Evolutionary conservation across 345 rosid species (phyloP).

Genomic region (Cardamine chenopodiifolia): DNA sequence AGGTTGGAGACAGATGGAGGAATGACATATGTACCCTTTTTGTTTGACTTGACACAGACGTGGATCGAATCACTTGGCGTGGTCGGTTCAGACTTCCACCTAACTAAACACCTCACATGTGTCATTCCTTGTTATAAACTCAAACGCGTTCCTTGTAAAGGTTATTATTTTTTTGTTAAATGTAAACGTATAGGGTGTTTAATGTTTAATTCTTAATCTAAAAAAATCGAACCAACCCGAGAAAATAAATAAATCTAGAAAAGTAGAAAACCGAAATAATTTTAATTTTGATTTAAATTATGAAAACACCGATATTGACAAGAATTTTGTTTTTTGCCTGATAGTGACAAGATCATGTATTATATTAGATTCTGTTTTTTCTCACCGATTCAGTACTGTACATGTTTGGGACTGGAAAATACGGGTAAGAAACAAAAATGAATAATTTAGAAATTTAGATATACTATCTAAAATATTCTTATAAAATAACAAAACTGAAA

Average conservation of each 20-base stretch:
- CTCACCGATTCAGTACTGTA: too few species aligned
- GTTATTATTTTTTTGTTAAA: too few species aligned
- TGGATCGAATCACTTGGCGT: constrained; percentile 10
- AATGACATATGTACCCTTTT: constrained; percentile 31
- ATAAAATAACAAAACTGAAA: too few species aligned
- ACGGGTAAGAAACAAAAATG: too few species aligned
- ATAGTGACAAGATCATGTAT: background rate
- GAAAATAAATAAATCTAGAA: too few species aligned
- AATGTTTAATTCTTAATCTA: background rate
- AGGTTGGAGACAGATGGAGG: background rate
- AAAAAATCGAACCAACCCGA: background rate
- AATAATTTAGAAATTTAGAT: too few species aligned
- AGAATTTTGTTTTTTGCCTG: too few species aligned
- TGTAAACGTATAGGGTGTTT: background rate
- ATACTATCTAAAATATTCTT: too few species aligned
- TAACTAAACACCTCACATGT: constrained; percentile 12
- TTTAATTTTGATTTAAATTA: too few species aligned
- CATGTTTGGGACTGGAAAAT: too few species aligned
- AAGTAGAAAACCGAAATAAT: too few species aligned
- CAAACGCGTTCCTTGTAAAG: background rate
- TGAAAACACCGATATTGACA: background rate
- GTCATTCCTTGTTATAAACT: background rate
- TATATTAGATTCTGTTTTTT: too few species aligned
- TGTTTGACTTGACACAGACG: background rate
- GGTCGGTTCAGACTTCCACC: constrained; percentile 28